phyloP scores from a whole-genome alignment of 176 grass and related monocot species.

The Poa pratensis region DNA sequence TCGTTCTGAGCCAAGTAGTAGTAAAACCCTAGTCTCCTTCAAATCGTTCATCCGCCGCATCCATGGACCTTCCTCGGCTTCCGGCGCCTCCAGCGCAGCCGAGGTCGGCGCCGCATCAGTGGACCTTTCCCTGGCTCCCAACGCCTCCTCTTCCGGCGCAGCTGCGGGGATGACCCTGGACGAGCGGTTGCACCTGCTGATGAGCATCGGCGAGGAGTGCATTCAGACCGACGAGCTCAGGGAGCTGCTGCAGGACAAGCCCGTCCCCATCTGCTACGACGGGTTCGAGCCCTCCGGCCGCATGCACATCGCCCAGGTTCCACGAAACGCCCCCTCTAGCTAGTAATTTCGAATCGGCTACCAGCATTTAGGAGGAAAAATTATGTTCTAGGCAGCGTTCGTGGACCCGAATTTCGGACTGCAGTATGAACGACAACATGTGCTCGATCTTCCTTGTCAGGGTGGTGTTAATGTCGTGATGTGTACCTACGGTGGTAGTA shows the following conservation, averaged over 20 bases:
- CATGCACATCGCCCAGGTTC: conserved; percentile 83
- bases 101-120: background rate
- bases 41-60: too few relatives aligned
- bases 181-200: conserved; percentile 61
- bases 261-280: conserved; percentile 78
- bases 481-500: background rate
- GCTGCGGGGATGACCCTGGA: conserved; percentile 49
- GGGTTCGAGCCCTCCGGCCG: conserved; percentile 78
- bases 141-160: background rate
- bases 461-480: background rate
- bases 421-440: background rate
- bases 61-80: background rate
- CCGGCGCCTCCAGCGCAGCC: background rate
- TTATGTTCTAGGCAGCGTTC: background rate
- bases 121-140: conserved; percentile 13
- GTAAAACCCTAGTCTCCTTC: too few relatives aligned
- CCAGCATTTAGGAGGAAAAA: background rate
- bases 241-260: conserved; percentile 63
- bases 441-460: background rate
- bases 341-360: background rate
- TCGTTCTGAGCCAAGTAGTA: too few relatives aligned
- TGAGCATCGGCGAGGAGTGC: conserved; percentile 86
- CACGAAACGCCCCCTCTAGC: background rate
- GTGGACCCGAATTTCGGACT: background rate
- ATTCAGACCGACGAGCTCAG: conserved; percentile 72